These are phyloP conservation scores for Russula emetica DNA, from an alignment of 768 basidiomycete genomes.

Conservation along the genomic window DNA sequence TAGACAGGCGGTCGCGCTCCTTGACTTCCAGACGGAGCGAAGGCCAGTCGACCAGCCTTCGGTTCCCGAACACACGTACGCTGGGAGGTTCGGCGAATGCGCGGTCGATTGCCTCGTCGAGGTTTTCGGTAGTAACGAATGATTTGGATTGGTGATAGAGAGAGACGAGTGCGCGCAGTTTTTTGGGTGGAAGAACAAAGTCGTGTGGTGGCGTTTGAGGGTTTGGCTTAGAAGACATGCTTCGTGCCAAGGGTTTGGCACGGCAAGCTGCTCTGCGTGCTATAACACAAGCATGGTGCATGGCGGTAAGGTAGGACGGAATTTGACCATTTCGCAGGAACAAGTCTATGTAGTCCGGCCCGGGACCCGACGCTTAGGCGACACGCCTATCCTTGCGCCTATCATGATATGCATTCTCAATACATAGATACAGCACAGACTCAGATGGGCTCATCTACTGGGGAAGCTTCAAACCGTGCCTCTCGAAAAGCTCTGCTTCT, in stretches of 20 bases:
- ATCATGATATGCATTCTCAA: too few species aligned
- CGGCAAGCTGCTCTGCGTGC: constrained; percentile 6
- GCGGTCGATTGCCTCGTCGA: constrained; percentile 58
- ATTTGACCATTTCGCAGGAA: background rate
- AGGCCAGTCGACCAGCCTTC: constrained; percentile 23
- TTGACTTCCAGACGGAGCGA: constrained; percentile 26
- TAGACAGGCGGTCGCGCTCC: constrained; percentile 21
- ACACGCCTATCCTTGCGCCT: too few species aligned
- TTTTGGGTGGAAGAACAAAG: constrained; percentile 46
- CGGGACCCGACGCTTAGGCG: background rate
- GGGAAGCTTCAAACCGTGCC: constrained; percentile 56
- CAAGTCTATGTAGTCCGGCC: background rate
- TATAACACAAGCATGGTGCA: constrained; percentile 16
- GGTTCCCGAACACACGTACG: background rate
- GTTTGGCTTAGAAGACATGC: constrained; percentile 26
- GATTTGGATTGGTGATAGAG: constrained; percentile 72
- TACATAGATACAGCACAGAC: too few species aligned
- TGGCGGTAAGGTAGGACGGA: background rate
- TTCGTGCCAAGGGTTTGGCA: constrained; percentile 16
- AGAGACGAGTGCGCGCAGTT: constrained; percentile 67
- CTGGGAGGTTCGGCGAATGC: constrained; percentile 42
- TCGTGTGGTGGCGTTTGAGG: constrained; percentile 16
- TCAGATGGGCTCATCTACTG: constrained; percentile 37
- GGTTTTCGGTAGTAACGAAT: constrained; percentile 69
- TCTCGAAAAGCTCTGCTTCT: constrained; percentile 56